Percentiles rank a stretch among this genome's conserved stretches.
Evolutionary conservation across 768 basidiomycete species (phyloP).

Genomic region (Russula sp.): DNA sequence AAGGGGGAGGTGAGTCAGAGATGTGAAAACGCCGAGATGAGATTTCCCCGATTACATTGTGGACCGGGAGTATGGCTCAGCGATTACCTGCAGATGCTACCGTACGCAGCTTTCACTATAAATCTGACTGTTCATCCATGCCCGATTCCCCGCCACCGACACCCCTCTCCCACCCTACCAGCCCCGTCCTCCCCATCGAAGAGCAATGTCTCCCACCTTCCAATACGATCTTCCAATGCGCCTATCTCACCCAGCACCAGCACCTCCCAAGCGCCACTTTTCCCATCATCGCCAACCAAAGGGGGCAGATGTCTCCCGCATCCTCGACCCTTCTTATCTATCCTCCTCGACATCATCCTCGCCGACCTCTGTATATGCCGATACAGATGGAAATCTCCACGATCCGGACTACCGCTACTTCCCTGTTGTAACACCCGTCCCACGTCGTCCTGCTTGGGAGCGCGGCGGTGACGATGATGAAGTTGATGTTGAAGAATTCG

Average conservation of each 20-base stretch:
- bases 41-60: conserved; percentile 6
- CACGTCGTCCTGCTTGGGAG: conserved; percentile 35
- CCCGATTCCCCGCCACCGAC: neutral
- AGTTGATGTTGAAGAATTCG: conserved; percentile 11
- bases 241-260: conserved; percentile 31
- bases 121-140: conserved; percentile 9
- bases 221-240: conserved; percentile 26
- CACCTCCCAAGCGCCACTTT: conserved; percentile 27
- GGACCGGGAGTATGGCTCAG: neutral
- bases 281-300: conserved; percentile 17
- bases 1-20: conserved; percentile 10
- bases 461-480: conserved; percentile 29
- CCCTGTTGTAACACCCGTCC: conserved; percentile 35
- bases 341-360: conserved; percentile 30
- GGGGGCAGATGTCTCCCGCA: conserved; percentile 51
- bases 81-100: neutral
- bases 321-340: conserved; percentile 60
- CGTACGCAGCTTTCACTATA: conserved; percentile 3
- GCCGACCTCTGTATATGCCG: conserved; percentile 45
- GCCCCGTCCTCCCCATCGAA: neutral
- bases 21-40: conserved; percentile 21
- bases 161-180: neutral
- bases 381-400: conserved; percentile 56
- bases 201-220: conserved; percentile 22
- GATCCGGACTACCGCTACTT: conserved; percentile 67